Evolutionary conservation across 345 rosid genomes (phyloP), one percentile per base, ranked within the genome.

Genomic region (Kernera saxatilis): DNA sequence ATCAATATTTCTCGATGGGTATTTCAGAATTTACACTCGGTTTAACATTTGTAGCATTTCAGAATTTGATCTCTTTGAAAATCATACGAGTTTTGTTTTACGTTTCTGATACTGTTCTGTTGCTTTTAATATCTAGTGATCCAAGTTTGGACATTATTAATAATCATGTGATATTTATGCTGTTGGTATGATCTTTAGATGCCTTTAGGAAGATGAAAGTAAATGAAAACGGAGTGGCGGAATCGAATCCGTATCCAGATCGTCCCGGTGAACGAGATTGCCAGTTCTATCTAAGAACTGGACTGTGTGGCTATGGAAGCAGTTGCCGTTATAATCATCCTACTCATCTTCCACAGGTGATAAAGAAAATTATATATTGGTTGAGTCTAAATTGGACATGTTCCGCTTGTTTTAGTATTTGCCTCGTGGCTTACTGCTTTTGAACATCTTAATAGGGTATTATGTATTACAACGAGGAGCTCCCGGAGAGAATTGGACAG

Each of bases 241-340:
- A 76, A 66, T 48, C 81, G 15, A 60, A 79, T 53, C 71, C 75
- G 51, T 87, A 87, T 76, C 96, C 93, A 2, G 89, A 82, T 75
- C 96, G 96, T 53, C 91, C 92, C 2, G 90, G 91, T 18, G 92
- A 83, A 79, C 84, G 82, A 17, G 87, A 89, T 77, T 89, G 96
- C 59, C 78, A 64, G 39, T 89, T 72, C 62, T 89, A 79, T 71
- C 23, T 84, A 17, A 87, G 88, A 81, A 87, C 92, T 64, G 96
- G 96, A 25, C 54, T 55, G 0, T 87, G 96, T 73, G 85, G 87
- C 48, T 89, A 84, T 79, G 93, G 93, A 76, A 85, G 39, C 48
- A 87, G 72, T 45, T 89, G 96, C 63, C 91, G 88, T 25, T 89
- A 36, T 77, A 83, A 89, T 78, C 96, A 89, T 80, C 91, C 96